phyloP scores from a whole-genome alignment of 2,329 filamentous ascomycete species.

The Diplodia sapinea region DNA sequence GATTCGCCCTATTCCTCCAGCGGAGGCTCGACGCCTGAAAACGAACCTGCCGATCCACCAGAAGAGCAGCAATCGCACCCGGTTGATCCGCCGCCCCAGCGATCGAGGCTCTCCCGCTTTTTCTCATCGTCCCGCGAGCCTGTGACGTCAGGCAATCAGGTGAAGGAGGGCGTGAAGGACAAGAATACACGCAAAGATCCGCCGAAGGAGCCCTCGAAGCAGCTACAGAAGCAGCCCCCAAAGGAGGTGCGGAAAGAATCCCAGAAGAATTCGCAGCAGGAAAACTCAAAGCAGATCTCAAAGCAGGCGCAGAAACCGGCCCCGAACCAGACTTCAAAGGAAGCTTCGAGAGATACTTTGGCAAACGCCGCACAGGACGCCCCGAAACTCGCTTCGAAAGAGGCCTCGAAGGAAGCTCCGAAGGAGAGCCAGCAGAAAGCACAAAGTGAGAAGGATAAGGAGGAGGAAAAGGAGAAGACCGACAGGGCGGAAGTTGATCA shows the following conservation, averaged over 20 bases:
- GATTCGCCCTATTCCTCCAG: conserved; percentile 51
- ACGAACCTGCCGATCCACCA: conserved; percentile 42
- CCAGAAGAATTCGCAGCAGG: not conserved
- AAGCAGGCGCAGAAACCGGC: conserved; percentile 6
- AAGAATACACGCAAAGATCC: conserved; percentile 14
- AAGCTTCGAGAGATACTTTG: not conserved
- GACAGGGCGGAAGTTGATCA: conserved; percentile 23
- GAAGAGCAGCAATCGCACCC: conserved; percentile 33
- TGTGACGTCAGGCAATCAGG: conserved; percentile 4
- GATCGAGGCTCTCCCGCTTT: conserved; percentile 38
- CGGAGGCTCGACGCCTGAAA: conserved; percentile 53
- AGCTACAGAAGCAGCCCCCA: conserved; percentile 18
- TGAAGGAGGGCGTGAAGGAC: conserved; percentile 17
- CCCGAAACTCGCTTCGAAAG: not conserved
- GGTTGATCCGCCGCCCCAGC: not conserved
- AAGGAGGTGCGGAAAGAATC: conserved; percentile 17
- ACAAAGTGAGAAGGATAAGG: conserved; percentile 16
- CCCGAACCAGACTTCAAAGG: not conserved
- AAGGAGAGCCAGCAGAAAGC: conserved; percentile 6
- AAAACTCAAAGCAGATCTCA: not conserved
- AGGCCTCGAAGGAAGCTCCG: not conserved
- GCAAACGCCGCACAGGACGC: not conserved
- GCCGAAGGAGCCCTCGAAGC: conserved; percentile 8
- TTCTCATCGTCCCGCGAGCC: conserved; percentile 25
- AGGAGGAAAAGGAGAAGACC: conserved; percentile 28